These are phyloP conservation scores for Abrus precatorius DNA, from an alignment of 306 rosid species.

Conservation along the genomic window DNA sequence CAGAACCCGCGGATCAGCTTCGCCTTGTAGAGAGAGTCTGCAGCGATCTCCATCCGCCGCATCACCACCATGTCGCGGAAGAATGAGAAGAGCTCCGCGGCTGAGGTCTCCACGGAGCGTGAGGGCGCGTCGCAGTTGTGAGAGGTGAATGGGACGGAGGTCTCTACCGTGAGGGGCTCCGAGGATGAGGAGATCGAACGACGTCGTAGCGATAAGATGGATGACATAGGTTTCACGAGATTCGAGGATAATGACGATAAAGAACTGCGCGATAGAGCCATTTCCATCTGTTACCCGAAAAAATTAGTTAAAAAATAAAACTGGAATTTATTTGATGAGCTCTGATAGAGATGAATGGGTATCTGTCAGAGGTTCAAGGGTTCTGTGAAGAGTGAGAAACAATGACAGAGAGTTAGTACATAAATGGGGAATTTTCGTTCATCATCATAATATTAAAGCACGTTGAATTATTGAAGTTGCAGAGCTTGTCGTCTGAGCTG, in stretches of 20 bases:
- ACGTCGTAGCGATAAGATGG: constrained; percentile 51
- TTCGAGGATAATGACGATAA: constrained; percentile 52
- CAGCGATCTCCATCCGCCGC: constrained; percentile 94
- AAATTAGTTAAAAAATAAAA: background rate
- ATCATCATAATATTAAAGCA: background rate
- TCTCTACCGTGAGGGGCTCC: constrained; percentile 67
- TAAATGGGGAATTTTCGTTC: background rate
- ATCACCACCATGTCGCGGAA: constrained; percentile 74
- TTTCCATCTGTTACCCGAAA: constrained; percentile 45
- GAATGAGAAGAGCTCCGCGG: constrained; percentile 68
- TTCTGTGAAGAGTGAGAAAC: background rate
- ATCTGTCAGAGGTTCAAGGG: background rate
- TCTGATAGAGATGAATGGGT: background rate
- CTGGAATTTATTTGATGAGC: background rate
- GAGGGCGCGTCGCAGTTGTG: constrained; percentile 76
- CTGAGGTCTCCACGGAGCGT: constrained; percentile 67
- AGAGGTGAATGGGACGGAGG: constrained; percentile 76
- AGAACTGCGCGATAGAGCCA: constrained; percentile 65
- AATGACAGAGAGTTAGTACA: too few species aligned
- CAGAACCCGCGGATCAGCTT: constrained; percentile 91
- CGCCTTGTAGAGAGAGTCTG: constrained; percentile 87
- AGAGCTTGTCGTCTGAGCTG: background rate
- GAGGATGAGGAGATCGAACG: constrained; percentile 60
- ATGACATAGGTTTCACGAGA: constrained; percentile 58
- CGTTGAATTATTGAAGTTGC: background rate